phyloP scores from a whole-genome alignment of 441 rosid genomes.

The California macrophylla region DNA sequence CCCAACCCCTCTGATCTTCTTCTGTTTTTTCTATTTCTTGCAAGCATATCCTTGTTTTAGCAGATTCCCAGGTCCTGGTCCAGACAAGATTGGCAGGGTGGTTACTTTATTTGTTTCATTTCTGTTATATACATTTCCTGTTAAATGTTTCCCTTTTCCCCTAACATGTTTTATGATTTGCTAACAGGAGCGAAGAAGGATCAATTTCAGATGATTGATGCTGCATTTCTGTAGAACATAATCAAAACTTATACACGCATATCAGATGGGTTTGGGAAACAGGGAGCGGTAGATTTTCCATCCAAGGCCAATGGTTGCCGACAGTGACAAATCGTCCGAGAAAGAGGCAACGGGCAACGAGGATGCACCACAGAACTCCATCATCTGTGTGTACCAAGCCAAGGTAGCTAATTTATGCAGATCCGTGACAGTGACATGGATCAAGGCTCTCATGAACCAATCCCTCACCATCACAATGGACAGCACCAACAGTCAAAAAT shows the following conservation, averaged over 20 bases:
- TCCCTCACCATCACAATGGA: conserved; percentile 38
- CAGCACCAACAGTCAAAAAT: conserved; percentile 36
- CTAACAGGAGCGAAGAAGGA: background rate
- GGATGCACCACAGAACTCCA: conserved; percentile 24
- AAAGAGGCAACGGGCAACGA: conserved; percentile 18
- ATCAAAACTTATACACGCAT: background rate
- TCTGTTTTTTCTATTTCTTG: background rate
- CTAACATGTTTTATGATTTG: background rate
- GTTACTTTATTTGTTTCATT: background rate
- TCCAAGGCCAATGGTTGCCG: conserved; percentile 13
- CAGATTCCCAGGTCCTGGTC: background rate
- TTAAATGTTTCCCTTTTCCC: background rate
- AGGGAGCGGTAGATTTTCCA: conserved; percentile 9
- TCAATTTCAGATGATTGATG: background rate
- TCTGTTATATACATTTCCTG: background rate
- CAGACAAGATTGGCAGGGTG: background rate
- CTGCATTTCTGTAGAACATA: background rate
- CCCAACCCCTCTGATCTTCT: background rate
- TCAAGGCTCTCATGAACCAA: conserved; percentile 55
- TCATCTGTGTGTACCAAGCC: conserved; percentile 40
- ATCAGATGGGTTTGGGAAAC: background rate
- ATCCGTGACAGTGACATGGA: conserved; percentile 48
- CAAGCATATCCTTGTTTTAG: background rate
- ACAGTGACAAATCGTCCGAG: conserved; percentile 20
- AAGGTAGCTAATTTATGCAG: conserved; percentile 31